Percentiles rank a stretch among this genome's conserved stretches.
Evolutionary conservation across 345 rosid genomes (phyloP).

Genomic region (Brassica cretica): DNA sequence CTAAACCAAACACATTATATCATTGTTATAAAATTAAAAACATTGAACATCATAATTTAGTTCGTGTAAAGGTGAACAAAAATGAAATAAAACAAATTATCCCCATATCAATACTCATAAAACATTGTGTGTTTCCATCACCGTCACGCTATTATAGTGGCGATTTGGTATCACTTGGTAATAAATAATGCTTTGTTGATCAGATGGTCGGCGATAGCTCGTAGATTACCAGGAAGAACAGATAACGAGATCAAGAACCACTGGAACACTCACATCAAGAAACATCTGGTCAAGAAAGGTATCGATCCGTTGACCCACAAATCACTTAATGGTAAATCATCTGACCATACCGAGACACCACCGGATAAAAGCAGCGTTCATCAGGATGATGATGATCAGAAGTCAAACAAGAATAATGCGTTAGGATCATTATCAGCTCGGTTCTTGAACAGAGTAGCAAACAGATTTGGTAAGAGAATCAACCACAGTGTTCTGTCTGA

Average conservation of each 20-base stretch:
- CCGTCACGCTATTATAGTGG: neutral
- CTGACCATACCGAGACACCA: constrained; percentile 12
- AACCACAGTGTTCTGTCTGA: constrained; percentile 32
- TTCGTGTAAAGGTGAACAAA: neutral
- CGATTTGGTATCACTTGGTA: neutral
- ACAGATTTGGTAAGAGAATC: constrained; percentile 35
- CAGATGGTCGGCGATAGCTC: constrained; percentile 67
- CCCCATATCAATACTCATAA: neutral
- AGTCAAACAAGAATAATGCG: neutral
- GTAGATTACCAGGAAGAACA: constrained; percentile 51
- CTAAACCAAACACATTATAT: neutral
- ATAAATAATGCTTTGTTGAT: constrained; percentile 9
- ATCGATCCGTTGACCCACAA: constrained; percentile 52
- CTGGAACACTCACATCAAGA: constrained; percentile 61
- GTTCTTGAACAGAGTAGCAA: constrained; percentile 41
- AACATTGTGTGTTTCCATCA: neutral
- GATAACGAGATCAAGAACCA: constrained; percentile 63
- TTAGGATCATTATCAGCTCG: constrained; percentile 27
- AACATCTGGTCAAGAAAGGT: constrained; percentile 47
- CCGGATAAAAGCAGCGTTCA: constrained; percentile 6
- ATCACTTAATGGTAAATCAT: constrained; percentile 27
- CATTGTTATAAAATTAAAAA: neutral
- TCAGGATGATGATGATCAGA: constrained; percentile 13
- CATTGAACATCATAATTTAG: neutral
- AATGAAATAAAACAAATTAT: neutral